Evolutionary conservation across 306 rosid species (phyloP).

Genomic region (Malus sieversii): DNA sequence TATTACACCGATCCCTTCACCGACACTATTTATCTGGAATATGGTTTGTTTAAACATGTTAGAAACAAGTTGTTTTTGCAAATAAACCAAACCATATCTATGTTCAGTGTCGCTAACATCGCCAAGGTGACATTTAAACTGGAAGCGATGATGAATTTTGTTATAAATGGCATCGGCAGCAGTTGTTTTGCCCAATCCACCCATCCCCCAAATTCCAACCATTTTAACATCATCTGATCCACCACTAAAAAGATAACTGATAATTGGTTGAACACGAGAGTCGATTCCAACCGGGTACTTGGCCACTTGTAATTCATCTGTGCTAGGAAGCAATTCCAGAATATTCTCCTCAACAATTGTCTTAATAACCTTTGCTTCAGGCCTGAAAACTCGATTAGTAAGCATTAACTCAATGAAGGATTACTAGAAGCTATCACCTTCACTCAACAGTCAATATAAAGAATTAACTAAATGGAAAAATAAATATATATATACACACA

Average conservation of each 20-base stretch:
- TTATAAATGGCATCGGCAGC: slow-evolving; percentile 19
- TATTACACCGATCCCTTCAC: background rate
- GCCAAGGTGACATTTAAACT: slow-evolving; percentile 1
- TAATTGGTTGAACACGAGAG: background rate
- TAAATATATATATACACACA: too few relatives aligned
- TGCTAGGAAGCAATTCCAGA: background rate
- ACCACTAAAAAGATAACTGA: background rate
- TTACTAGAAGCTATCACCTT: too few relatives aligned
- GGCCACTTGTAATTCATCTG: too few relatives aligned
- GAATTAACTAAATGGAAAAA: too few relatives aligned
- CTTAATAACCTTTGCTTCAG: background rate
- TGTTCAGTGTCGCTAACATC: background rate
- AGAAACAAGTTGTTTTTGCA: slow-evolving; percentile 19
- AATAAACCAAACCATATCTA: background rate
- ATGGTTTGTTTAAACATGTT: background rate
- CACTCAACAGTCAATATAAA: too few relatives aligned
- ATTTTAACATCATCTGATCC: background rate
- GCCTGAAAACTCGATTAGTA: background rate
- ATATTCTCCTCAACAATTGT: background rate
- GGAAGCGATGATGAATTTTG: background rate
- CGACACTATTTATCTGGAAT: background rate
- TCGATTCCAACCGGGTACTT: background rate
- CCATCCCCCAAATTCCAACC: slow-evolving; percentile 15
- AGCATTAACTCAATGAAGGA: too few relatives aligned
- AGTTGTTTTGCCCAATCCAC: slow-evolving; percentile 25